These are phyloP conservation scores for Ustilago hordei DNA, from an alignment of 1,284 basidiomycete species.

Conservation along the genomic window DNA sequence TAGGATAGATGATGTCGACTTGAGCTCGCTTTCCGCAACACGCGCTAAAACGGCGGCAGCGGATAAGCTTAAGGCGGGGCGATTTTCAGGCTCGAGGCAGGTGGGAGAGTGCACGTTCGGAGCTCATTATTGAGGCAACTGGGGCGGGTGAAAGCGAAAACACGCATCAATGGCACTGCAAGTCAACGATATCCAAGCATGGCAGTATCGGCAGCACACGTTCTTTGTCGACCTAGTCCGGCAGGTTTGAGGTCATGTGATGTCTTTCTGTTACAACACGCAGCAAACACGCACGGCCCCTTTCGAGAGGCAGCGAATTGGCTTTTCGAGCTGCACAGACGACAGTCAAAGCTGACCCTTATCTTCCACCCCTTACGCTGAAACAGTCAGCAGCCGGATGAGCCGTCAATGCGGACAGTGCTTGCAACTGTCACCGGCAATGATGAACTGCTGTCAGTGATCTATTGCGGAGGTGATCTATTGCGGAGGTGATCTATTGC, in stretches of 20 bases:
- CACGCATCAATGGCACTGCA: conserved; percentile 1
- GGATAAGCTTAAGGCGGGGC: conserved; percentile 11
- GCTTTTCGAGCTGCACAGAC: neutral
- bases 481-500: conserved; percentile 40
- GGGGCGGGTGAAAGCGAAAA: conserved; percentile 16
- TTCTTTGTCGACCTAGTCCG: neutral
- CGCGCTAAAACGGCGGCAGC: conserved; percentile 17
- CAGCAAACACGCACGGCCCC: neutral
- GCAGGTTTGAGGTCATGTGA: neutral
- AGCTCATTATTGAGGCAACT: neutral
- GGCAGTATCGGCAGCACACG: neutral
- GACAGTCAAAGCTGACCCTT: neutral
- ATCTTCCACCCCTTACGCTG: neutral
- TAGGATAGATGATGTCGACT: conserved; percentile 9
- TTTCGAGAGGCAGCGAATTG: neutral
- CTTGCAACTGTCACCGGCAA: neutral
- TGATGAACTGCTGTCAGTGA: conserved; percentile 2
- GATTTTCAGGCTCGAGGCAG: neutral
- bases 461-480: conserved; percentile 43
- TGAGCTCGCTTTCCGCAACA: neutral
- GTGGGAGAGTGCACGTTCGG: conserved; percentile 13
- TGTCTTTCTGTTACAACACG: neutral
- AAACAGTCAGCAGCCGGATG: neutral
- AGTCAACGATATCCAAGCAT: neutral
- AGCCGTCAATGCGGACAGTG: neutral